A percentile compares a stretch with the other conserved stretches of the same genome.
phyloP scores from a whole-genome alignment of 1,284 basidiomycete genomes.

The Trametes sp. region DNA sequence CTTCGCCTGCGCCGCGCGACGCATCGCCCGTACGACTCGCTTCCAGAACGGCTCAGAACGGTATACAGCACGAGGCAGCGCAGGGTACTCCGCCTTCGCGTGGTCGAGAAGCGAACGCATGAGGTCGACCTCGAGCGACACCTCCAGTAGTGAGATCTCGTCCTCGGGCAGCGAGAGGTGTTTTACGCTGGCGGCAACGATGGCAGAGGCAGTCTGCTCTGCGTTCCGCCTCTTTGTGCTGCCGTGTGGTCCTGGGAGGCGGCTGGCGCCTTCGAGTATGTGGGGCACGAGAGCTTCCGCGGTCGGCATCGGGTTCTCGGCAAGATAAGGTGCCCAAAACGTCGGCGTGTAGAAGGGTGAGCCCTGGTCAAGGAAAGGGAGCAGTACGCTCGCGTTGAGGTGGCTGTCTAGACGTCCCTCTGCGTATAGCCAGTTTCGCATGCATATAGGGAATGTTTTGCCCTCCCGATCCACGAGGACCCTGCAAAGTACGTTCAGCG shows the following conservation, averaged over 20 bases:
- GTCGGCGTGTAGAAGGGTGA: background rate
- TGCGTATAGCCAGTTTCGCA: conserved; percentile 10
- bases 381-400: conserved; percentile 1
- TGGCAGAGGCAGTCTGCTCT: background rate
- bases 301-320: background rate
- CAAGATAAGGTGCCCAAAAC: background rate
- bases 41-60: conserved; percentile 13
- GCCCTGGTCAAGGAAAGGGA: background rate
- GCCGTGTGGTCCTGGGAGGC: background rate
- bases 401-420: background rate
- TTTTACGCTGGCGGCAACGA: background rate
- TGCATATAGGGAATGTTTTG: background rate
- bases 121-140: conserved; percentile 8
- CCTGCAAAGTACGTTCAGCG: background rate
- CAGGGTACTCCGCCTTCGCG: background rate
- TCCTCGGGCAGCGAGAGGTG: background rate
- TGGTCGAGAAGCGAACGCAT: background rate
- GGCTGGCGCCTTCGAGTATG: background rate
- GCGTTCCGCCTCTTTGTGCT: background rate
- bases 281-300: background rate
- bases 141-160: background rate
- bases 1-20: conserved; percentile 2
- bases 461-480: background rate
- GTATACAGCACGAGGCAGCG: conserved; percentile 12
- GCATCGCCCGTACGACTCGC: background rate